Conservation (phyloP, 495 filamentous ascomycete species). For the Xylaria acuta region DNA sequence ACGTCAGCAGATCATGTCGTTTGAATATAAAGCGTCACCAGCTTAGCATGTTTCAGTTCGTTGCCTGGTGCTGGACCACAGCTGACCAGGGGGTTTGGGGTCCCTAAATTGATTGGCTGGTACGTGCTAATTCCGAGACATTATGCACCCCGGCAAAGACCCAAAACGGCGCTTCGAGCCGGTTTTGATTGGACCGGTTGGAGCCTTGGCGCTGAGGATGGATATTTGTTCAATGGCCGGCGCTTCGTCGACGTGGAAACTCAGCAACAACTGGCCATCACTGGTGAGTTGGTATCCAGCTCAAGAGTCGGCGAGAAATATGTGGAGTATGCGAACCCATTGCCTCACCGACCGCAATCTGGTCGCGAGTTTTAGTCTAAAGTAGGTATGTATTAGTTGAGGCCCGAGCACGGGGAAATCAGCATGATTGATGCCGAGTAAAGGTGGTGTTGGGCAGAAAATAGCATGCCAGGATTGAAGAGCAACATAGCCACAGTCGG, state of each 20-base stretch:
- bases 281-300: neutral
- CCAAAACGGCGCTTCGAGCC: slow-evolving; percentile 27
- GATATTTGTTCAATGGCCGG: neutral
- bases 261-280: neutral
- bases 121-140: neutral
- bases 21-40: neutral
- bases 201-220: slow-evolving; percentile 10
- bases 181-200: slow-evolving; percentile 17
- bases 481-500: slow-evolving; percentile 14
- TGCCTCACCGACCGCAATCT: neutral
- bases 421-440: neutral
- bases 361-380: neutral
- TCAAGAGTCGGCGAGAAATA: neutral
- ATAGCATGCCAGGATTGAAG: neutral
- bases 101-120: slow-evolving; percentile 8
- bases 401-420: neutral
- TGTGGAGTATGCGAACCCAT: slow-evolving; percentile 8
- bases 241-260: slow-evolving; percentile 20
- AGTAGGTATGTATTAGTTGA: neutral
- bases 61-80: neutral
- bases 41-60: neutral
- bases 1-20: neutral
- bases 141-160: slow-evolving; percentile 13
- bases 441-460: neutral
- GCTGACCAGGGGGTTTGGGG: neutral